Base-by-base conservation (phyloP, 129 eudicot genomes). In the Flaveria ramosissima region DNA sequence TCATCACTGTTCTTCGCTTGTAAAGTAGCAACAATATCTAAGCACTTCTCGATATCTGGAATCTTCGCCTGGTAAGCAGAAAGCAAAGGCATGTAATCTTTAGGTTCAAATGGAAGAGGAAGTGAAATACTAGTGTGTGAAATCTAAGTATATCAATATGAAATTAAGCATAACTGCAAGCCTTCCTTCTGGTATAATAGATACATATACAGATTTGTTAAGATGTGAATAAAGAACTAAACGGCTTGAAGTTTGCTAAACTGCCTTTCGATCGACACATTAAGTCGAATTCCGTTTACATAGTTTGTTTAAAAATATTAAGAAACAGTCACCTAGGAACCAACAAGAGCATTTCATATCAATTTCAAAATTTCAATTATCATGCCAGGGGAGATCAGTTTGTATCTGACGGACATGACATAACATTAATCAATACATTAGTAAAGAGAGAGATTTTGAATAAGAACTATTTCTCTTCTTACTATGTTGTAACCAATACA, bases 21-120 rank as follows among this genome's bases (percentile, higher is more conserved):
- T 86, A 91, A 83, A 53, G 99, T 95, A 30, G 92, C 85, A 71
- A 91, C 97, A n/a, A 91, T 81, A 72, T 95, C 96, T 78, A 95
- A 83, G 82, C 99, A 95, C 84, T 95, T 95, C 92, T 91, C 97
- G n/a, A 95, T 95, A 77, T 95, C 97, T 30, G 99, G 99, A 80
- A 95, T 88, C 87, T 94, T 94, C 55, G 96, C 97, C 97, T 94
- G 89, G 70, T 61, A 75, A 32, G 46, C 9, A 16, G 21, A 57
- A 78, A 77, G 23, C 32, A 78, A 61, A 30, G n/a, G 47, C 10
- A 69, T 55, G 52, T 73, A 42, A 61, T 21, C 26, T 78, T 72
- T 69, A 27, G 53, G 53, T 13, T 48, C n/a, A 48, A 48, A 48
- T 48, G n/a, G 53, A 4, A 48, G 53, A 48, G 53, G 16, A 48